Percentiles rank a stretch among this genome's conserved stretches.
phyloP scores from a whole-genome alignment of 2,329 filamentous ascomycete genomes.

The Pleurostoma richardsiae region DNA sequence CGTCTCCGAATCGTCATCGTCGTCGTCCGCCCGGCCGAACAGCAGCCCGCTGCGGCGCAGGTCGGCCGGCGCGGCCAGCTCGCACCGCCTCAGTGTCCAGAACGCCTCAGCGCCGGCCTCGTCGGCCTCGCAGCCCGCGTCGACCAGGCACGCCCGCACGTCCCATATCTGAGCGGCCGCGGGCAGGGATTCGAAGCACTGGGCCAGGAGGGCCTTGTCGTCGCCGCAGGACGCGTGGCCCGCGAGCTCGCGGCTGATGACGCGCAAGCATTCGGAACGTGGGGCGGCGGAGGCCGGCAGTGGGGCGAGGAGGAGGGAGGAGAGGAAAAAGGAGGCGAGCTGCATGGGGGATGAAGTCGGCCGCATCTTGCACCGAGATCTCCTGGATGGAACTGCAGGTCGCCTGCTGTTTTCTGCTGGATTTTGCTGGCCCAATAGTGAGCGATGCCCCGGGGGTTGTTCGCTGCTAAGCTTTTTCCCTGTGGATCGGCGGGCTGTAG shows the following conservation, averaged over 20 bases:
- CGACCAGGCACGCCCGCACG: conserved; percentile 22
- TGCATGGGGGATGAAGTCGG: no score
- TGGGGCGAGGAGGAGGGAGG: no score
- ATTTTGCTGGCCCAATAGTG: no score
- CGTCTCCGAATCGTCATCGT: conserved; percentile 8
- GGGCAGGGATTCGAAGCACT: neutral
- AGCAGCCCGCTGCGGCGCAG: conserved; percentile 10
- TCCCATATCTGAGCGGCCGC: neutral
- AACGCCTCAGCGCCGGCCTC: conserved; percentile 23
- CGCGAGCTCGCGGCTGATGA: neutral
- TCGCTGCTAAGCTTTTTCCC: no score
- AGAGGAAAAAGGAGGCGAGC: no score
- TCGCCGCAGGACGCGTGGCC: neutral
- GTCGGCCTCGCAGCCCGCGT: conserved; percentile 26
- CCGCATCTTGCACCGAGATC: no score
- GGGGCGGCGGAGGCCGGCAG: no score
- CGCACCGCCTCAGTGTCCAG: conserved; percentile 24
- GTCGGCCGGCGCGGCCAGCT: conserved; percentile 13
- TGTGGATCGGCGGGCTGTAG: no score
- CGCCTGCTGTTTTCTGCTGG: no score
- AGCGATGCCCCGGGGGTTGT: no score
- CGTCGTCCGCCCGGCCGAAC: conserved; percentile 9
- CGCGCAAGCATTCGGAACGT: neutral
- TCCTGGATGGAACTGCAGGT: no score
- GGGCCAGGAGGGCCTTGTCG: neutral